phyloP scores from a whole-genome alignment of 1,139 yeast genomes.

The Scheffersomyces parashehatae region DNA sequence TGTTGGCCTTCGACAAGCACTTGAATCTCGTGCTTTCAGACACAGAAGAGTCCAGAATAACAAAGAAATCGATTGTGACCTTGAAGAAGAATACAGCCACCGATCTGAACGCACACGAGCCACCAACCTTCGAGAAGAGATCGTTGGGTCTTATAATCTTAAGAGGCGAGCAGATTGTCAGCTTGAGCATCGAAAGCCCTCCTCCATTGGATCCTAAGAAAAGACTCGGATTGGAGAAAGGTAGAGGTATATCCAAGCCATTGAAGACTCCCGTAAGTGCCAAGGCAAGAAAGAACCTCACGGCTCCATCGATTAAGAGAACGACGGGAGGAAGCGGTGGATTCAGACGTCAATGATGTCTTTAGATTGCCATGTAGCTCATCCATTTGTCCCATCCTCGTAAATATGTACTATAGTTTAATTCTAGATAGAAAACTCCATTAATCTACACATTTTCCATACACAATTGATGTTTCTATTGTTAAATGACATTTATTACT shows the following conservation, averaged over 20 bases:
- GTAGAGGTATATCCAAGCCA: constrained; percentile 47
- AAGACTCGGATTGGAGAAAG: constrained; percentile 43
- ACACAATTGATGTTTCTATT: no score
- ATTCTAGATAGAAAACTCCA: not conserved
- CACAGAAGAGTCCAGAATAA: constrained; percentile 78
- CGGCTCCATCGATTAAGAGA: constrained; percentile 12
- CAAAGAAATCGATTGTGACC: constrained; percentile 55
- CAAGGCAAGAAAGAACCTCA: constrained; percentile 9
- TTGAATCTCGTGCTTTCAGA: constrained; percentile 86
- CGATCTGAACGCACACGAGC: constrained; percentile 33
- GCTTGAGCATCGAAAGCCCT: constrained; percentile 77
- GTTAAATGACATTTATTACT: no score
- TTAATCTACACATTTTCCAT: no score
- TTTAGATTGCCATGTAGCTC: no score
- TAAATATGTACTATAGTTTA: no score
- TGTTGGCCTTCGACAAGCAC: constrained; percentile 86
- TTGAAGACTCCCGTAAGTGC: constrained; percentile 27
- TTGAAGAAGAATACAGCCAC: constrained; percentile 30
- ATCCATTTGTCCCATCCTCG: no score
- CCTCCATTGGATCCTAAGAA: constrained; percentile 56
- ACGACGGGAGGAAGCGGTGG: not conserved
- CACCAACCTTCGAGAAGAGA: constrained; percentile 50
- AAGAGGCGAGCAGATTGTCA: constrained; percentile 88
- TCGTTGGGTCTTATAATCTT: constrained; percentile 77
- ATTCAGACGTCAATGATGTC: not conserved